These are phyloP conservation scores for Drosera capensis DNA, from an alignment of 148 eudicot genomes.

Conservation along the genomic window DNA sequence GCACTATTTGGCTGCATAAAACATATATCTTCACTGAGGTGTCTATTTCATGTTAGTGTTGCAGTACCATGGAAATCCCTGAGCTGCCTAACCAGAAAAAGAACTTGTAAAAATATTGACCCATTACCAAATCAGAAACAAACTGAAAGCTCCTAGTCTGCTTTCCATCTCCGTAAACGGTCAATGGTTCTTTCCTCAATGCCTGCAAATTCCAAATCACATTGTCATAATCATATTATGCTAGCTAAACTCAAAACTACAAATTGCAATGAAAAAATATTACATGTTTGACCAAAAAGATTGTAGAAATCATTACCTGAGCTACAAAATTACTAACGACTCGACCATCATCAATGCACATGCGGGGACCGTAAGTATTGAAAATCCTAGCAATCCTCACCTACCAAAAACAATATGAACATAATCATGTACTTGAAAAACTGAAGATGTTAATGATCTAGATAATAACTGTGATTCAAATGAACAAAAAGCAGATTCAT, in stretches of 20 bases:
- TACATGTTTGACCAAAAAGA: constrained; percentile 1
- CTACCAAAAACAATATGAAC: constrained; percentile 15
- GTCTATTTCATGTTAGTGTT: too few relatives aligned
- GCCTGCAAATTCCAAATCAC: constrained; percentile 31
- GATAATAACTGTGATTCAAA: not conserved
- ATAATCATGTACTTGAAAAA: not conserved
- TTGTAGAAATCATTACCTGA: constrained; percentile 34
- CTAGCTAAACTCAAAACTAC: not conserved
- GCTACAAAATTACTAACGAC: constrained; percentile 99
- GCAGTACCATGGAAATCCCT: too few relatives aligned
- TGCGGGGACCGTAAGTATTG: constrained; percentile 93
- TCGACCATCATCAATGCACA: constrained; percentile 99
- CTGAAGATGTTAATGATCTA: not conserved
- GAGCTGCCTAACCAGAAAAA: too few relatives aligned
- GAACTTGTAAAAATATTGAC: too few relatives aligned
- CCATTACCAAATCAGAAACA: constrained; percentile 99
- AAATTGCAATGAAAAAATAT: not conserved
- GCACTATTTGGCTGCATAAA: too few relatives aligned
- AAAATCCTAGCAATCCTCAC: constrained; percentile 98
- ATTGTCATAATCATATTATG: not conserved
- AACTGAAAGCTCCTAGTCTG: constrained; percentile 96
- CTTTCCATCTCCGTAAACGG: constrained; percentile 97
- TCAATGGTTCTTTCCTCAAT: constrained; percentile 88
- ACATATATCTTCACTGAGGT: too few relatives aligned
- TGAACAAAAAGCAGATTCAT: not conserved